These are phyloP conservation scores for Ruellia speciosa DNA, from an alignment of 305 asterid genomes.

Conservation along the genomic window DNA sequence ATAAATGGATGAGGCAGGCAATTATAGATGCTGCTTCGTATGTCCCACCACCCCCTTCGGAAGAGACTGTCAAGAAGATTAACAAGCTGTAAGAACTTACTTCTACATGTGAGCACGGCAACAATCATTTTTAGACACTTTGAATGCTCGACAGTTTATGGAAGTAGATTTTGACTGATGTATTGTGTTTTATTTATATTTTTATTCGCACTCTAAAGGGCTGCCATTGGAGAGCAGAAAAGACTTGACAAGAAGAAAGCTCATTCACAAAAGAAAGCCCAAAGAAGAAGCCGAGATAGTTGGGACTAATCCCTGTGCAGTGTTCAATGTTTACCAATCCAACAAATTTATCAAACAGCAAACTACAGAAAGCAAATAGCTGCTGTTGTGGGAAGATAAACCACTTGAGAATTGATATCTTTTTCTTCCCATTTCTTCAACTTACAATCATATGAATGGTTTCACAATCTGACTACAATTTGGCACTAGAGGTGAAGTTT, in stretches of 20 bases:
- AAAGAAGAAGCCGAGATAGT: constrained; percentile 58
- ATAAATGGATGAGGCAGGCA: constrained; percentile 41
- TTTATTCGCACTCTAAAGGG: constrained; percentile 30
- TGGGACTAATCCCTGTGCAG: constrained; percentile 39
- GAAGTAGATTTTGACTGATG: not conserved
- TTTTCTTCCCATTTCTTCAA: not conserved
- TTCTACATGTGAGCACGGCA: not conserved
- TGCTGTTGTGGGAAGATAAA: not conserved
- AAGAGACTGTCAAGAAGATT: constrained; percentile 69
- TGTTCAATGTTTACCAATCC: not conserved
- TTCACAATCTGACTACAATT: no score
- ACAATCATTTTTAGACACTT: not conserved
- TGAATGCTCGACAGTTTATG: not conserved
- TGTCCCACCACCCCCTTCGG: constrained; percentile 91
- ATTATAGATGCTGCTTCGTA: constrained; percentile 88
- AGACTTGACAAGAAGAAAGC: constrained; percentile 72
- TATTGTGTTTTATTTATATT: not conserved
- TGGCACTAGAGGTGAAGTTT: no score
- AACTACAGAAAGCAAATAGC: not conserved
- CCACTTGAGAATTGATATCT: not conserved
- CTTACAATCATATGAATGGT: not conserved
- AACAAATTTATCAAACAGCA: not conserved
- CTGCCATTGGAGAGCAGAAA: constrained; percentile 66
- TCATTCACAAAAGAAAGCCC: constrained; percentile 63
- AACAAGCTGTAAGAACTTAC: constrained; percentile 53